Conservation (phyloP, 805 yeast species). For the Metahyphopichia silvanorum region DNA sequence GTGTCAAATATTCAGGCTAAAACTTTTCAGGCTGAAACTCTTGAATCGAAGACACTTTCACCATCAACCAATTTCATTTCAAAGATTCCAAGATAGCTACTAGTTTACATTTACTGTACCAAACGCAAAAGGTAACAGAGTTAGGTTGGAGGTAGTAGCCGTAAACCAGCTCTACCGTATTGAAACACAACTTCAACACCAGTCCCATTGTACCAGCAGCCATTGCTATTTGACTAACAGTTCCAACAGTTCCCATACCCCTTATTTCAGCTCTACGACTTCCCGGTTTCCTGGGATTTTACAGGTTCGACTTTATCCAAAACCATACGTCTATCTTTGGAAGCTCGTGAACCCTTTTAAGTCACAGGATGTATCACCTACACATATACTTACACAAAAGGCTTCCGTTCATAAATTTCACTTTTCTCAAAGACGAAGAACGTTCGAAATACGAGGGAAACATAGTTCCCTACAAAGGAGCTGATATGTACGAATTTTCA, state of each 20-base stretch:
- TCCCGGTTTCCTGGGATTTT: not conserved
- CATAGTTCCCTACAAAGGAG: constrained; percentile 8
- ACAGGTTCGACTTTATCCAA: not conserved
- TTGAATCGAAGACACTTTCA: too few species aligned
- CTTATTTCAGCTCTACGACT: not conserved
- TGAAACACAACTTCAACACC: too few species aligned
- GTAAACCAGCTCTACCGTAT: too few species aligned
- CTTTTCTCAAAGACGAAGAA: constrained; percentile 5
- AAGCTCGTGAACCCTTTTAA: not conserved
- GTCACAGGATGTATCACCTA: constrained; percentile 9
- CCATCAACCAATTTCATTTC: too few species aligned
- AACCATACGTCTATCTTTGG: not conserved
- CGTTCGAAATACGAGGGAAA: constrained; percentile 4
- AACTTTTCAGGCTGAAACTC: too few species aligned
- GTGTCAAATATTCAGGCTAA: too few species aligned
- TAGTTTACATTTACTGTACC: too few species aligned
- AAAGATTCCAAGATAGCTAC: too few species aligned
- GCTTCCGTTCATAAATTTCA: constrained; percentile 8
- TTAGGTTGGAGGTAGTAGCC: too few species aligned
- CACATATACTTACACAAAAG: constrained; percentile 10
- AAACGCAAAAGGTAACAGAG: too few species aligned
- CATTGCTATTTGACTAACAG: too few species aligned
- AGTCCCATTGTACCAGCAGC: too few species aligned
- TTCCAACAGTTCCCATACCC: not conserved
- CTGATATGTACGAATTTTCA: constrained; percentile 8